Base-by-base conservation (phyloP, 2,329 filamentous ascomycete species). In the Penicillium sp. region DNA sequence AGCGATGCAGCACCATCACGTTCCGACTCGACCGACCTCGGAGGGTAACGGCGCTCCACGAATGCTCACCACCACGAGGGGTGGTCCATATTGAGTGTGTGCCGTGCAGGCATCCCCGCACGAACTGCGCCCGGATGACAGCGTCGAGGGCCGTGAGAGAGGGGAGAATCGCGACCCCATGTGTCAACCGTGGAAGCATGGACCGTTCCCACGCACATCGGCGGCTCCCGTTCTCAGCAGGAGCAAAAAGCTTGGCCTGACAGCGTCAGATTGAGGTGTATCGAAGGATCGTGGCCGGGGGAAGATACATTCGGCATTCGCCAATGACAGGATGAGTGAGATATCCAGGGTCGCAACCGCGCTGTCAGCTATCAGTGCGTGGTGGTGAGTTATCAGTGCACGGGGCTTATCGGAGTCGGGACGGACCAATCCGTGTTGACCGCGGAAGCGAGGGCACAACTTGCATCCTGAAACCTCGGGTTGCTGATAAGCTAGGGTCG, bases 401-500 rank as follows among this genome's bases (percentile, higher is more conserved):
- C 34, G 34, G 30, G 31, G 39, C 43, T 48, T 50, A 50, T 50
- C 47, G 31, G 33, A 16, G 38, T 35, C 40, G 36, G 36, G 45
- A 44, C 34, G 33, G 19, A 17, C 36, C 40, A 48, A 43, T 43
- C n/a, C 35, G 8, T 11, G 18, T 14, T 17, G 29, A 20, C 19
- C 36, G 18, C 14, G 36, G 36, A 43, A 50, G 47, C 48, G 43
- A 52, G 25, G 9, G n/a, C n/a, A n/a, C n/a, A n/a, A n/a, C n/a
- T n/a, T n/a, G n/a, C n/a, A 27, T 26, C 34, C 15, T 34, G 27
- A 42, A 48, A 33, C 34, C 43, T 41, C 37, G 41, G 46, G 23
- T 11, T 42, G 11, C 38, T 47, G 50, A 53, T 55, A 54, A 54
- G 52, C 47, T 39, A 34, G 34, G 16, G 19, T 16, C 33, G 20